These are phyloP conservation scores for Penicillium sp. DNA, from an alignment of 2,329 filamentous ascomycete genomes.

Conservation along the genomic window DNA sequence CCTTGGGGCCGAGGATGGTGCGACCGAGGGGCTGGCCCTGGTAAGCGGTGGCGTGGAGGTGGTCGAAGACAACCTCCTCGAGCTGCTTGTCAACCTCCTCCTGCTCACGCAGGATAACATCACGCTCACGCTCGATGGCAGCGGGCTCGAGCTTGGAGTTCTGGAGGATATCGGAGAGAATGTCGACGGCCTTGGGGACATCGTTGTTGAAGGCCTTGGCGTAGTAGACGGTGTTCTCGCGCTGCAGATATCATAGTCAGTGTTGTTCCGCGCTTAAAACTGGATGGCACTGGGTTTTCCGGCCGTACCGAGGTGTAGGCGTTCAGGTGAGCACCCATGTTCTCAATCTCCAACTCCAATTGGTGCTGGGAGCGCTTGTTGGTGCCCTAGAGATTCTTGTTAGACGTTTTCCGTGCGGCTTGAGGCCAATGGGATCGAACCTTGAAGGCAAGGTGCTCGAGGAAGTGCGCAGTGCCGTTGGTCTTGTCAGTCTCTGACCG, in stretches of 20 bases:
- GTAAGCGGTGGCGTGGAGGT: slow-evolving; percentile 97
- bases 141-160: slow-evolving; percentile 96
- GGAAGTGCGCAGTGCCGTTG: slow-evolving; percentile 98
- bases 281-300: slow-evolving; percentile 24
- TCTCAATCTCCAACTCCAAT: slow-evolving; percentile 99
- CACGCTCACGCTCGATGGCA: slow-evolving; percentile 95
- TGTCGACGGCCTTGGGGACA: slow-evolving; percentile 94
- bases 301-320: slow-evolving; percentile 93
- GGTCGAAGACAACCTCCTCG: slow-evolving; percentile 99
- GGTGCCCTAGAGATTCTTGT: slow-evolving; percentile 67
- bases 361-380: slow-evolving; percentile 94
- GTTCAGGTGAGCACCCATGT: slow-evolving; percentile 99
- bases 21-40: slow-evolving; percentile 94
- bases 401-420: slow-evolving; percentile 16
- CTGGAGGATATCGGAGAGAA: slow-evolving; percentile 98
- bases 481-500: slow-evolving; percentile 97
- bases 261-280: slow-evolving; percentile 25
- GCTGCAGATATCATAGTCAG: slow-evolving; percentile 59
- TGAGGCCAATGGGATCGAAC: slow-evolving; percentile 55
- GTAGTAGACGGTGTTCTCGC: slow-evolving; percentile 99
- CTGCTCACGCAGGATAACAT: slow-evolving; percentile 97
- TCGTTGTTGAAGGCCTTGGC: slow-evolving; percentile 99
- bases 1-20: slow-evolving; percentile 94
- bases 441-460: slow-evolving; percentile 99
- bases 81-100: slow-evolving; percentile 99